Base-by-base conservation (phyloP, 257 asterid genomes). In the Fraxinus excelsior region DNA sequence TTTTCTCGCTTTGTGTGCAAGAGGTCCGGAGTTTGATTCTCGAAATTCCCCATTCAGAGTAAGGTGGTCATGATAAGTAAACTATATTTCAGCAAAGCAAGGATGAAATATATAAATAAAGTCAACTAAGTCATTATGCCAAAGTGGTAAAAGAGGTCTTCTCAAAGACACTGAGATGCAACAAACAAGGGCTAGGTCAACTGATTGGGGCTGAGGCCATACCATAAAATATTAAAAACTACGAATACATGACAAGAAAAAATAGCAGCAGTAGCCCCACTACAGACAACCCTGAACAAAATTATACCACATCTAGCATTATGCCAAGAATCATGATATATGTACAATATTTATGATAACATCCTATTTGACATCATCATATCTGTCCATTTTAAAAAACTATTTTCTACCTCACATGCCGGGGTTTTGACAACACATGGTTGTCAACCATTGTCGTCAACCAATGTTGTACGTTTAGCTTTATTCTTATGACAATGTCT, bases 1-100 rank as follows among this genome's bases (percentile, higher is more conserved):
- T 92, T 89, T 90, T 91, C 96, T 86, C 84, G 85, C 92, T 92
- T 82, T 67, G 89, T 92, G 94, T 85, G 92, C 91, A 88, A 84
- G 91, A 86, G 94, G 76, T 72, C 76, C 49, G 46, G 67, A 51
- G 67, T 72, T 72, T 25, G 46, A 72, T 72, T 49, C 76, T 72
- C 76, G n/a, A 67, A 72, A 51, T 72, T 67, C 67, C 76, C 76
- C 76, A 62, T 62, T 62, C 5, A 25, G 12, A 62, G 26, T 62
- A 62, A 62, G 68, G 34, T 23, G 31, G 68, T 60, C 32, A 23
- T 60, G 32, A 62, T n/a, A n/a, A n/a, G n/a, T 62, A 9, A 26
- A 26, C 64, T n/a, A 26, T 62, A 11, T 62, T 62, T 62, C 35
- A 62, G 68, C 31, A 23, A 62, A 23, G 21, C 32, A 25, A 62